phyloP scores from a whole-genome alignment of 371 early-diverging fungal species.

The Basidiobolus meristosporus region DNA sequence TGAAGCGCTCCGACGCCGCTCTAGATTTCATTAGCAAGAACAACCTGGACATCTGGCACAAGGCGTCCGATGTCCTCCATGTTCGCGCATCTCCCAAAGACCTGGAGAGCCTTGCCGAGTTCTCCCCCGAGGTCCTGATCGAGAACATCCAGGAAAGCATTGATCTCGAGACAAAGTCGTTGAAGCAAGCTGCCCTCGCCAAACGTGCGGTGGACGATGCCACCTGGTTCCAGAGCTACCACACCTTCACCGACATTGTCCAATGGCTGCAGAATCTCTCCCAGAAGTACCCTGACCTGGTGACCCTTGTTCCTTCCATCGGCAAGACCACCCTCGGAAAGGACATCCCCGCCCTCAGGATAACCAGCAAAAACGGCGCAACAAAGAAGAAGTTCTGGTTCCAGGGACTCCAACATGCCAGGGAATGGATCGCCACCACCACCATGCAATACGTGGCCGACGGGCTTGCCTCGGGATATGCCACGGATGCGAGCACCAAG shows the following conservation, averaged over 20 bases:
- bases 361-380: conserved; percentile 10
- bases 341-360: conserved; percentile 24
- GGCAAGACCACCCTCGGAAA: conserved; percentile 23
- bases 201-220: too few species aligned
- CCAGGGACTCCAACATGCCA: conserved; percentile 19
- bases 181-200: too few species aligned
- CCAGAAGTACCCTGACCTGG: conserved; percentile 13
- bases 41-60: too few species aligned
- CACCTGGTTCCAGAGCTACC: conserved; percentile 26
- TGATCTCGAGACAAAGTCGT: too few species aligned
- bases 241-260: conserved; percentile 16
- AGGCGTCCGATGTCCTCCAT: too few species aligned
- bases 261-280: conserved; percentile 15
- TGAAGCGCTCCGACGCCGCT: too few species aligned
- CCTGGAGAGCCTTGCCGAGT: too few species aligned
- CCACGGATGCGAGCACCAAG: conserved; percentile 10
- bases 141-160: too few species aligned
- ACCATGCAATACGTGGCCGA: conserved; percentile 22
- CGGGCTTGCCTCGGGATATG: conserved; percentile 14
- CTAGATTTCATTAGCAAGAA: too few species aligned
- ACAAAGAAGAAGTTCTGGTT: too few species aligned
- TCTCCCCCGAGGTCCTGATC: too few species aligned
- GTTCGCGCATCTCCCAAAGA: too few species aligned
- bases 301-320: conserved; percentile 17
- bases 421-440: conserved; percentile 33